Conservation (phyloP, 2,329 filamentous ascomycete genomes). For the Fusarium avenaceum region DNA sequence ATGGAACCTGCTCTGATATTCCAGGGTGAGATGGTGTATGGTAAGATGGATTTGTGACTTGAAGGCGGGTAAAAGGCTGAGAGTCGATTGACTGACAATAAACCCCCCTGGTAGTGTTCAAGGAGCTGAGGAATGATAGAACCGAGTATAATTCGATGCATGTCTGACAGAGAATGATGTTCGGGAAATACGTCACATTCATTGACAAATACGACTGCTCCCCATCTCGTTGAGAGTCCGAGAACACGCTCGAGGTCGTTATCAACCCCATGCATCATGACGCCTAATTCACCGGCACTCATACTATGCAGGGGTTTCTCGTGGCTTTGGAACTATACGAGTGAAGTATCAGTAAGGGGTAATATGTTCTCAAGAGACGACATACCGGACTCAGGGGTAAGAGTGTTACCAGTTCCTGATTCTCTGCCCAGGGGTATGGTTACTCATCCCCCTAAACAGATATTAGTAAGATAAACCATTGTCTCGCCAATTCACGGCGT, state of each 20-base stretch:
- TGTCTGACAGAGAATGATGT: constrained; percentile 3
- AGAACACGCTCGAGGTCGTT: constrained; percentile 10
- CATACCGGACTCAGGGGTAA: constrained; percentile 24
- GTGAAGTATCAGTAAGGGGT: not conserved
- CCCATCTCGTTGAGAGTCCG: constrained; percentile 26
- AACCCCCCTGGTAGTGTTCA: constrained; percentile 23
- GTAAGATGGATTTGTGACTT: constrained; percentile 25
- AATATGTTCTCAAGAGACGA: not conserved
- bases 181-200: constrained; percentile 28
- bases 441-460: constrained; percentile 1
- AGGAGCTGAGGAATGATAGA: constrained; percentile 22
- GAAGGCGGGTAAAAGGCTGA: constrained; percentile 23
- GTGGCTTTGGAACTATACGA: constrained; percentile 27
- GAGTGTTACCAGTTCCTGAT: constrained; percentile 24
- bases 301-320: constrained; percentile 22
- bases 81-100: constrained; percentile 19
- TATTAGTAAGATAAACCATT: not conserved
- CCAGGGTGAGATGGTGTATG: constrained; percentile 13
- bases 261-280: constrained; percentile 12
- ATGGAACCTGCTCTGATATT: not conserved
- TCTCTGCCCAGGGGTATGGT: constrained; percentile 28
- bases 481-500: no score
- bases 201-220: constrained; percentile 16
- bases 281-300: constrained; percentile 20
- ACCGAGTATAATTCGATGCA: constrained; percentile 21